Evolutionary conservation across 768 basidiomycete species (phyloP), one percentile per base, ranked within the genome.

Genomic region (Lentinula lateritia): DNA sequence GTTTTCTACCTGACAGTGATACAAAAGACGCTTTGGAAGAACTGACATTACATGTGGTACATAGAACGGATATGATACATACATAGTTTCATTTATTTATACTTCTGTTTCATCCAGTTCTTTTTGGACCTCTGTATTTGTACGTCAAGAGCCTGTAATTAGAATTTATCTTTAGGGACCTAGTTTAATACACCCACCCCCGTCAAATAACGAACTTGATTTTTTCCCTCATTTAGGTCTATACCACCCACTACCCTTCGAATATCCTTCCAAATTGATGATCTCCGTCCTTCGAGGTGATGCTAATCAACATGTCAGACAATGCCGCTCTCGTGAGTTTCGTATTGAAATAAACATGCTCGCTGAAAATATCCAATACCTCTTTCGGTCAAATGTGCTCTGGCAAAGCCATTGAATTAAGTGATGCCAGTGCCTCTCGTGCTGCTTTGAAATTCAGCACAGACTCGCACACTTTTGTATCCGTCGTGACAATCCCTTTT

Each of bases 1-100:
- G 72, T 36, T 71, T 80, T 6, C 78, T 98, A 58, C 95, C 95
- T 6, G 88, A 90, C 64, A 92, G 89, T 66, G 89, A 92, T 62
- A 87, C 91, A 35, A 87, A 85, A 71, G 75, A 77, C 32, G 93
- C 90, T n/a, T 74, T 98, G 61, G 85, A 89, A 52, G 81, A 74
- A 13, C 75, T 96, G 66, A 84, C 89, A 36, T 85, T 87, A 62
- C 80, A 81, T 38, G 87, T 92, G 20, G 28, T 28, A 28, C 28
- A 79, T 89, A 48, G 78, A 82, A 65, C 80, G 86, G 71, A 82
- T 74, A 64, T 83, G 80, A 78, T 86, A 13, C 2, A n/a, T 66
- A 76, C 50, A 6, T 35, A 35, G 23, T 59, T 16, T 43, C 6
- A 42, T 43, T 60, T 48, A 34, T 50, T 36, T 35, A 48, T 46